Evolutionary conservation across 352 stramenopile species (phyloP).

Genomic region (Globisporangium nagaii): DNA sequence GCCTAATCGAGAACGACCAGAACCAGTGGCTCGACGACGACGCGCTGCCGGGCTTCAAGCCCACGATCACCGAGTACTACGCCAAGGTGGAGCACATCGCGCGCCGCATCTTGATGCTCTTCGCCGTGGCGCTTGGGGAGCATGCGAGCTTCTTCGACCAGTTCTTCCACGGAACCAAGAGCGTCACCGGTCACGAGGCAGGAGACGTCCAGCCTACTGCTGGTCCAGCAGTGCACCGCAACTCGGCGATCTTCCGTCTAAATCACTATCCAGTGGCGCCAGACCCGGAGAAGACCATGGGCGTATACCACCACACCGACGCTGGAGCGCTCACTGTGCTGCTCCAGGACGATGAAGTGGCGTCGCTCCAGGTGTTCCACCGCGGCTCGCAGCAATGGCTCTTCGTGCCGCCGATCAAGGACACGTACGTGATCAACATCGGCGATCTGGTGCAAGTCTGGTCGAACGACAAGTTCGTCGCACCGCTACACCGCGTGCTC

Average conservation of each 20-base stretch:
- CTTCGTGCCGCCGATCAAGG: conserved; percentile 24
- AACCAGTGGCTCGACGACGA: conserved; percentile 79
- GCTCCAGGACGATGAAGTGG: conserved; percentile 38
- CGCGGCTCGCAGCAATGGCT: conserved; percentile 25
- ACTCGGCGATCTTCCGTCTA: conserved; percentile 35
- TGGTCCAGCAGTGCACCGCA: neutral
- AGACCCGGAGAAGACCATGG: conserved; percentile 24
- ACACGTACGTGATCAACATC: conserved; percentile 56
- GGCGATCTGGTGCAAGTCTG: conserved; percentile 52
- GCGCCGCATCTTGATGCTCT: conserved; percentile 25
- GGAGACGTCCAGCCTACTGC: conserved; percentile 61
- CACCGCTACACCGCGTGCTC: conserved; percentile 42
- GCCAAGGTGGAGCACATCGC: conserved; percentile 25
- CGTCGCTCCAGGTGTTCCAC: conserved; percentile 42
- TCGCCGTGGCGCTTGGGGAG: conserved; percentile 29
- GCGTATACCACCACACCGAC: conserved; percentile 41
- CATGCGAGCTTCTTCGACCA: conserved; percentile 23
- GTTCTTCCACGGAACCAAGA: conserved; percentile 26
- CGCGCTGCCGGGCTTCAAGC: conserved; percentile 50
- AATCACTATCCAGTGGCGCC: conserved; percentile 81
- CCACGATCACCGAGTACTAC: conserved; percentile 22
- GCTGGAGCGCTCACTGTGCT: conserved; percentile 39
- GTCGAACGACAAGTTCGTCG: conserved; percentile 41
- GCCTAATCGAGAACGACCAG: conserved; percentile 70
- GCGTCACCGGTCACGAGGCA: conserved; percentile 15